Base-by-base conservation (phyloP, 257 asterid genomes). In the Nyctanthes arbortristis region DNA sequence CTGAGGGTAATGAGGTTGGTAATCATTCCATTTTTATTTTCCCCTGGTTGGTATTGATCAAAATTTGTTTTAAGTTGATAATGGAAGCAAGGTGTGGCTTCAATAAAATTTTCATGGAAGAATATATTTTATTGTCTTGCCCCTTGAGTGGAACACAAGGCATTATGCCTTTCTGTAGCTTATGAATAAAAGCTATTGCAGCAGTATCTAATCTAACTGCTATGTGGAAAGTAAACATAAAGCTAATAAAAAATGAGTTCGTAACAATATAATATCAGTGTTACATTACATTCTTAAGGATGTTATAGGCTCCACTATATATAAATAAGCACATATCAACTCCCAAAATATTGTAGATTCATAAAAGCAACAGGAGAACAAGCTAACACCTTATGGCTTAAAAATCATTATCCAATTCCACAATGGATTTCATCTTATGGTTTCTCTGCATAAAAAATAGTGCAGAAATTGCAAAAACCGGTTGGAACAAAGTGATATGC, bases 131-230 rank as follows among this genome's bases (percentile, higher is more conserved):
- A 3, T 77, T 34, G 78, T 94, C 99, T 5, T 75, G 87, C 65
- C 99, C 97, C 87, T 84, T 94, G 45, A 91, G 92, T 74, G 97
- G 99, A 75, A 87, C 99, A 97, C 99, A 94, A 61, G 99, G 97
- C 0, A 92, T 90, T 66, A 94, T 86, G 24, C 97, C 97, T 73
- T 89, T 94, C 80, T 89, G 97, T 59, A 89, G 84, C 77, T 94
- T 94, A 80, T 94, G 99, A 72, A 94, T 77, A 55, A 77, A 81
- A 60, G 95, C 93, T 12, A 97, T 94, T 47, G 99, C 97, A 35
- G 95, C 92, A 57, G 97, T 95, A 69, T 93, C 96, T 33, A 91
- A 73, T 79, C 97, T 80, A 66, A 89, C 99, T 94, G 97, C 68
- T n/a, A n/a, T n/a, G 82, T 64, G 58, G 61, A 67, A 73, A 36